Evolutionary conservation across 306 rosid genomes (phyloP).

Genomic region (Bauhinia variegata): DNA sequence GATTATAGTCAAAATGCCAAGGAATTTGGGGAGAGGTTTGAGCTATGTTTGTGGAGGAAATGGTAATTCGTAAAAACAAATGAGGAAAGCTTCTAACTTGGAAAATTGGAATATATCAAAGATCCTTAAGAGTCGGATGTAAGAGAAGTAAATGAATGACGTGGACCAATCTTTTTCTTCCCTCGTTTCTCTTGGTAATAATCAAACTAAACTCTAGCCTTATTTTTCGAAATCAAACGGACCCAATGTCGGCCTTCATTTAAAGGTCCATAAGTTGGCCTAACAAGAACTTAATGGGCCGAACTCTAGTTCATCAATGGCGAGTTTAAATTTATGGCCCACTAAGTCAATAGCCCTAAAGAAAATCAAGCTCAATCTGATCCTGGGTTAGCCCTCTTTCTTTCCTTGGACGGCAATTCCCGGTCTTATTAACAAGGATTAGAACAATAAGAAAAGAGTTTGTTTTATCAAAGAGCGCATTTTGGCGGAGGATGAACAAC

Average conservation of each 20-base stretch:
- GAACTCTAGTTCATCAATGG: too few species aligned
- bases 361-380: too few species aligned
- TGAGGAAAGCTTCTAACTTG: slow-evolving; percentile 39
- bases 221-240: slow-evolving; percentile 7
- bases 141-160: not conserved
- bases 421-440: too few species aligned
- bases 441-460: too few species aligned
- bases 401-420: too few species aligned
- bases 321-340: too few species aligned
- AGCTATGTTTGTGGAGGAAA: slow-evolving; percentile 35
- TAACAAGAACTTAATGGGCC: not conserved
- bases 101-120: slow-evolving; percentile 52
- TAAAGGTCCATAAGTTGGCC: not conserved
- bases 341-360: too few species aligned
- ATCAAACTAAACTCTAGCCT: slow-evolving; percentile 11
- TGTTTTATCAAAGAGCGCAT: too few species aligned
- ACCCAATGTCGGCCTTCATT: too few species aligned
- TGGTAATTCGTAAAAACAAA: slow-evolving; percentile 20
- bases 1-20: slow-evolving; percentile 17
- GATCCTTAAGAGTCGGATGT: slow-evolving; percentile 80
- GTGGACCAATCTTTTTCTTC: not conserved
- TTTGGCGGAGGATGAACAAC: too few species aligned
- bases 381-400: too few species aligned
- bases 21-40: slow-evolving; percentile 19
- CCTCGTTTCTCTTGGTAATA: too few species aligned